Percentiles rank a stretch among this genome's conserved stretches.
Evolutionary conservation across 108 stramenopile species (phyloP).

Genomic region (Cylindrotheca closterium): DNA sequence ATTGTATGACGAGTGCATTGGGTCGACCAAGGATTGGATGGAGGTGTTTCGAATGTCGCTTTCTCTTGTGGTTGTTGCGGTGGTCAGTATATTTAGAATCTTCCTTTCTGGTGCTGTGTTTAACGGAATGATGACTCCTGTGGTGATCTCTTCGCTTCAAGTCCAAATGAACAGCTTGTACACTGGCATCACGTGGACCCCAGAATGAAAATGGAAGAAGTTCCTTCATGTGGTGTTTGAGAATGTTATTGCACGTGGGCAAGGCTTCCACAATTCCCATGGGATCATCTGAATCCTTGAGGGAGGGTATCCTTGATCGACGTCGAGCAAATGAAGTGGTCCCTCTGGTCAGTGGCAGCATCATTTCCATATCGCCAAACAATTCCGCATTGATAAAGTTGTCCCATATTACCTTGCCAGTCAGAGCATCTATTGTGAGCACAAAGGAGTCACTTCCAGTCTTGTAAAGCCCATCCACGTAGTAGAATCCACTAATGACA

Average conservation of each 20-base stretch:
- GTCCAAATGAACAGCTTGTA: slow-evolving; percentile 45
- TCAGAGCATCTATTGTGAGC: slow-evolving; percentile 66
- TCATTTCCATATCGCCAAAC: slow-evolving; percentile 9
- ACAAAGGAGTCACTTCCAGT: slow-evolving; percentile 12
- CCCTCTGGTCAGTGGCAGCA: slow-evolving; percentile 25
- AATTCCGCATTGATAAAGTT: slow-evolving; percentile 17
- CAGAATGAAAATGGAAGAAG: slow-evolving; percentile 39
- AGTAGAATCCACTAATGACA: slow-evolving; percentile 35
- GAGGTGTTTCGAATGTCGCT: slow-evolving; percentile 25
- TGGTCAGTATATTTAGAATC: not conserved
- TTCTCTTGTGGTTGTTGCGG: slow-evolving; percentile 1
- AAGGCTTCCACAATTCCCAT: slow-evolving; percentile 8
- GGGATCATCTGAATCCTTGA: slow-evolving; percentile 1
- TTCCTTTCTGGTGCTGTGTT: no score
- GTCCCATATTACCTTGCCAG: slow-evolving; percentile 65
- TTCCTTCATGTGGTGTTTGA: slow-evolving; percentile 22
- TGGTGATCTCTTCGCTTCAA: slow-evolving; percentile 33
- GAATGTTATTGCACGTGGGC: slow-evolving; percentile 31
- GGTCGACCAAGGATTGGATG: slow-evolving; percentile 63
- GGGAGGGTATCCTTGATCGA: slow-evolving; percentile 55
- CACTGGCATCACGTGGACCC: slow-evolving; percentile 33
- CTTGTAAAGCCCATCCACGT: slow-evolving; percentile 8
- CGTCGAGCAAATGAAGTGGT: slow-evolving; percentile 58
- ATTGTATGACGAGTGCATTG: slow-evolving; percentile 67
- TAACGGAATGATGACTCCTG: not conserved